Percentiles rank a stretch among this genome's conserved stretches.
These are phyloP conservation scores for Globisporangium mamillatum DNA, from an alignment of 352 stramenopile genomes.

Conservation along the genomic window DNA sequence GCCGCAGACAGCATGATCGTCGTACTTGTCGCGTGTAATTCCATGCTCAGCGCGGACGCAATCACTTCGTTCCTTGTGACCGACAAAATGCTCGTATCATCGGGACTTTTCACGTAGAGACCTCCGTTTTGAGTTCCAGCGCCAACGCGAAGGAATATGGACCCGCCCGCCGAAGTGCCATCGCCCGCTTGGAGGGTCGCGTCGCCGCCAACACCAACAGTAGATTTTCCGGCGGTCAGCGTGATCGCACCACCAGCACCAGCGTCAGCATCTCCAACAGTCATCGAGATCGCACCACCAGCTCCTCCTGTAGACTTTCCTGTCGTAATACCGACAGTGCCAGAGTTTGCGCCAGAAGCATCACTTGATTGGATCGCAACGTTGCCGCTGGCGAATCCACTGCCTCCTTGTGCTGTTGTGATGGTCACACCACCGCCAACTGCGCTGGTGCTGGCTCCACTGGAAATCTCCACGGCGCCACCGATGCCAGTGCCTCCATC, in stretches of 20 bases:
- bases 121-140: constrained; percentile 16
- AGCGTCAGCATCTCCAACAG: constrained; percentile 33
- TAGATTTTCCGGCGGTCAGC: constrained; percentile 44
- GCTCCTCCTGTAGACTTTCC: constrained; percentile 26
- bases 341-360: constrained; percentile 32
- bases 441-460: constrained; percentile 30
- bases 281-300: constrained; percentile 35
- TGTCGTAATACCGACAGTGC: constrained; percentile 30
- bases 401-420: constrained; percentile 23
- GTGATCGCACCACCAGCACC: constrained; percentile 34
- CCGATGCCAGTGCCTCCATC: constrained; percentile 26
- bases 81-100: constrained; percentile 26
- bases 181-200: constrained; percentile 41
- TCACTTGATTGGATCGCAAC: constrained; percentile 36
- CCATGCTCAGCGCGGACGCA: constrained; percentile 31
- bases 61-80: constrained; percentile 33
- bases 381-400: constrained; percentile 30
- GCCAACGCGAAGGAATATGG: constrained; percentile 31
- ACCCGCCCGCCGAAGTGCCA: constrained; percentile 30
- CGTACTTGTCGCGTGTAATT: constrained; percentile 38
- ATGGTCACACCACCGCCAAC: constrained; percentile 28
- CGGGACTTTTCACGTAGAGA: constrained; percentile 32
- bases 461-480: constrained; percentile 32
- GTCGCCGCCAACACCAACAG: constrained; percentile 32
- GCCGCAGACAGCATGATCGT: constrained; percentile 37